phyloP scores from a whole-genome alignment of 164 flowering plant genomes.

The Nelumbo lutea region DNA sequence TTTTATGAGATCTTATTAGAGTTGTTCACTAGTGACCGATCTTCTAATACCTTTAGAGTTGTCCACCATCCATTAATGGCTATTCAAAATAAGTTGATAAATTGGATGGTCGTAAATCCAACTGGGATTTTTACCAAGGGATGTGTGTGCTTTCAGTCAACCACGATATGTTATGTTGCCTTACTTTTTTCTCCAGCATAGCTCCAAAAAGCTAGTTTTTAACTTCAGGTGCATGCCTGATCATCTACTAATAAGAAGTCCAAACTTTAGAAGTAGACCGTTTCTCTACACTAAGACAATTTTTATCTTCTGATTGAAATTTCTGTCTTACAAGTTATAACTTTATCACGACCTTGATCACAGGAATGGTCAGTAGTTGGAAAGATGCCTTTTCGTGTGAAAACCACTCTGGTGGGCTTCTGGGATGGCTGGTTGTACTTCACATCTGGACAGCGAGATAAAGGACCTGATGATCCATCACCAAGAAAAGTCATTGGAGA shows the following conservation, averaged over 20 bases:
- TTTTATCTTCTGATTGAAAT: not conserved
- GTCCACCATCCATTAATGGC: not conserved
- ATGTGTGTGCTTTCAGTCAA: not conserved
- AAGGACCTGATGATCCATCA: constrained; percentile 80
- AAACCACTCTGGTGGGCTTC: constrained; percentile 75
- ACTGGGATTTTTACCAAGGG: not conserved
- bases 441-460: constrained; percentile 93
- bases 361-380: constrained; percentile 95
- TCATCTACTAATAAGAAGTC: too few relatives aligned
- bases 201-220: not conserved
- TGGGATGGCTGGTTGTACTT: constrained; percentile 95
- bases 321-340: not conserved
- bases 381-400: constrained; percentile 80
- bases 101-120: not conserved
- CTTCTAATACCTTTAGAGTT: too few relatives aligned
- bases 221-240: not conserved
- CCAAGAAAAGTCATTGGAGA: constrained; percentile 73
- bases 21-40: not conserved
- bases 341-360: not conserved
- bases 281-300: not conserved
- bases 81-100: not conserved
- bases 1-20: not conserved
- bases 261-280: not conserved
- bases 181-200: not conserved
- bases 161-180: not conserved